These are phyloP conservation scores for Anthostomella pinea DNA, from an alignment of 2,329 filamentous ascomycete species.

Conservation along the genomic window DNA sequence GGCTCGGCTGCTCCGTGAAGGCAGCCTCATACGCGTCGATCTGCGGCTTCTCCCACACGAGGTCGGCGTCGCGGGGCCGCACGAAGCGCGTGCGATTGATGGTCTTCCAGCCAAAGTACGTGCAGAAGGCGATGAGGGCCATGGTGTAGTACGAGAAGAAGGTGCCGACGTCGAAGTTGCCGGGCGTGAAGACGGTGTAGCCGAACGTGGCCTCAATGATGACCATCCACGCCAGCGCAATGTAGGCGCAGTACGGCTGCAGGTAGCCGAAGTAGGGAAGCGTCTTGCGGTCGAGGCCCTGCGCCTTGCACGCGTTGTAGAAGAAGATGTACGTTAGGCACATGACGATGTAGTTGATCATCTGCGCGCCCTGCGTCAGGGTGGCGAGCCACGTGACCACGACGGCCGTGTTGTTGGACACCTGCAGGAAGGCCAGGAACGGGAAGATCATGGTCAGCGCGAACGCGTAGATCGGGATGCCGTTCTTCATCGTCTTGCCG, in stretches of 20 bases:
- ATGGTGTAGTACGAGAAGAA: constrained; percentile 50
- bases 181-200: constrained; percentile 48
- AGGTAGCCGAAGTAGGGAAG: constrained; percentile 58
- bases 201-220: constrained; percentile 51
- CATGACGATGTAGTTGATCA: constrained; percentile 64
- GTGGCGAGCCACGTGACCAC: constrained; percentile 35
- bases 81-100: constrained; percentile 56
- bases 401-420: constrained; percentile 26
- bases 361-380: constrained; percentile 38
- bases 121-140: constrained; percentile 45
- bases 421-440: constrained; percentile 54
- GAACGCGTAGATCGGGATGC: constrained; percentile 65
- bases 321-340: constrained; percentile 57
- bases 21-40: constrained; percentile 53
- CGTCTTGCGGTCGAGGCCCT: constrained; percentile 48
- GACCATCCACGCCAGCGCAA: constrained; percentile 41
- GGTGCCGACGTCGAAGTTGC: constrained; percentile 32
- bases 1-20: constrained; percentile 42
- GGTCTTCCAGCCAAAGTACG: constrained; percentile 63
- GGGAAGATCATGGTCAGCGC: constrained; percentile 56
- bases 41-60: constrained; percentile 57
- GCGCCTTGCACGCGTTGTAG: constrained; percentile 50
- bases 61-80: constrained; percentile 52
- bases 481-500: constrained; percentile 51
- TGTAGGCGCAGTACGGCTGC: constrained; percentile 56